Evolutionary conservation across 805 yeast species (phyloP), one percentile per base, ranked within the genome.

Genomic region (Starmera quercuum): DNA sequence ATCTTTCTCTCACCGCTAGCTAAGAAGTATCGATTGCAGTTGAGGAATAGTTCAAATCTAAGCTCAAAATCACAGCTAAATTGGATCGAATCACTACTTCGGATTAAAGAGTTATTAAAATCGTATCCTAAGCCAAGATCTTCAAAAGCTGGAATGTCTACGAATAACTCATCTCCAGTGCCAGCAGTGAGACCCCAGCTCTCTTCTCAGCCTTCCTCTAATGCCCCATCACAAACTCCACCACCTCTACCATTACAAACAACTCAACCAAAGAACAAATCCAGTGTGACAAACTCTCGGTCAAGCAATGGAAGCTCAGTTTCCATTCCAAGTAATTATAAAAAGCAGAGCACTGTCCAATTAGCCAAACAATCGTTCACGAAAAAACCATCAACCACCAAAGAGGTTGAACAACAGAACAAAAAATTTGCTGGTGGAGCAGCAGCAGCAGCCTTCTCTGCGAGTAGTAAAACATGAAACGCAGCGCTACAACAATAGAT

Each of bases 11-110:
- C 63, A 46, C 58, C 78, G 57, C 34, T 56, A 15, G 17, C 37
- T 6, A 30, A 35, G 17, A 36, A 42, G 15, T 52, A 51, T 2
- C 34, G 49, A 6, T 37, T 23, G 30, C 38, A 29, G n/a, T 26
- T 15, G 54, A 43, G 38, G 18, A 25, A 36, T 7, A 13, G 13
- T 58, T 11, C 47, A 43, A 22, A 64, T 57, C 3, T 64, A 28
- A 61, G 58, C 25, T 56, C 73, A 11, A 80, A 80, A 18, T 51
- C 51, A 8, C 54, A 62, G 5, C 66, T 71, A 29, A 69, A 74
- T 4, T 82, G 90, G 90, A 78, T 82, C 11, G 82, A 78, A 31
- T 71, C 86, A 32, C 63, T 82, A 37, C 59, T 82, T 42, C 71
- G 71, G 42, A 83, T 86, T 3, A 77, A 80, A 44, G 75, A 78